These are phyloP conservation scores for Tetrapisispora arboricola DNA, from an alignment of 805 yeast genomes.

Conservation along the genomic window DNA sequence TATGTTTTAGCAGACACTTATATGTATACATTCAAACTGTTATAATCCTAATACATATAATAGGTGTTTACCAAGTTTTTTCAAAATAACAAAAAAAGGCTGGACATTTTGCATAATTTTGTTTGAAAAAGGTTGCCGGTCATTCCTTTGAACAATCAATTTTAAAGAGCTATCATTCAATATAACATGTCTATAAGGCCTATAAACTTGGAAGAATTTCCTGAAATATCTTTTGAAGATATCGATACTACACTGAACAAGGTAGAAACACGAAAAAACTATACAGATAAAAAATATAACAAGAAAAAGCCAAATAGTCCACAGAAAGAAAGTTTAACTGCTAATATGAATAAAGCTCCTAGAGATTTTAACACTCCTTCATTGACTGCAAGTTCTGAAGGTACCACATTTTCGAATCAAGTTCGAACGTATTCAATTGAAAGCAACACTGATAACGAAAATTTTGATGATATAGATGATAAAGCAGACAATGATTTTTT, in stretches of 20 bases:
- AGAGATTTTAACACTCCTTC: constrained; percentile 9
- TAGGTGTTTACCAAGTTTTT: too few species aligned
- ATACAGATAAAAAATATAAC: constrained; percentile 7
- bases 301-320: neutral
- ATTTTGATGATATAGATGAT: constrained; percentile 12
- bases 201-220: constrained; percentile 9
- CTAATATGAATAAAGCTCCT: neutral
- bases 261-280: constrained; percentile 1
- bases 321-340: neutral
- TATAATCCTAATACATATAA: too few species aligned
- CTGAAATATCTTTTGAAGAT: constrained; percentile 28
- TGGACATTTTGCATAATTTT: too few species aligned
- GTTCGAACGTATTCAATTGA: constrained; percentile 2
- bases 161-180: too few species aligned
- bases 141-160: neutral
- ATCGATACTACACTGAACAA: constrained; percentile 20
- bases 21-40: too few species aligned
- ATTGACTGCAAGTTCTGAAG: constrained; percentile 24
- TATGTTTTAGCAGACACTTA: too few species aligned
- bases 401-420: constrained; percentile 20
- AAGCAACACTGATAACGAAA: neutral
- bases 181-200: constrained; percentile 3
- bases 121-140: neutral
- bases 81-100: too few species aligned
- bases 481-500: constrained; percentile 19